Conservation (phyloP, 2,329 filamentous ascomycete species). For the Keithomyces neogunnii region DNA sequence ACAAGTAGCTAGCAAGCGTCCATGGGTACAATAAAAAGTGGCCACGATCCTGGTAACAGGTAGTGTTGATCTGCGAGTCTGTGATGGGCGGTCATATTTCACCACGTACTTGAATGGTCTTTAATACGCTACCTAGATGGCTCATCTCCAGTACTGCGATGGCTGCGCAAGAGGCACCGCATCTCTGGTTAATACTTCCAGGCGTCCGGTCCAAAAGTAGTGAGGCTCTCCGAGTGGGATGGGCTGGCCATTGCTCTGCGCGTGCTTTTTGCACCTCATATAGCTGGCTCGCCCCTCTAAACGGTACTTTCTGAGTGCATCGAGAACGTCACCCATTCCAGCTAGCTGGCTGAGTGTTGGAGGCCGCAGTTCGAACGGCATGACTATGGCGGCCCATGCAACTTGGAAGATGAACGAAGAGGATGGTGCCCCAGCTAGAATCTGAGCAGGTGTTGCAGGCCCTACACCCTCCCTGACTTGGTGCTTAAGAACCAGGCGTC, state of each 20-base stretch:
- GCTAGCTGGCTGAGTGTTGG: slow-evolving; percentile 22
- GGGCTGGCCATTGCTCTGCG: slow-evolving; percentile 5
- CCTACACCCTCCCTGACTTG: slow-evolving; percentile 29
- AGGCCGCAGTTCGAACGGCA: slow-evolving; percentile 20
- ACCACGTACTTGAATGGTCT: too few relatives aligned
- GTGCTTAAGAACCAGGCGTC: slow-evolving; percentile 30
- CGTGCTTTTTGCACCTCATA: slow-evolving; percentile 9
- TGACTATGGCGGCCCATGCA: slow-evolving; percentile 43
- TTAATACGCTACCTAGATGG: too few relatives aligned
- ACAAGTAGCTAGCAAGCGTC: too few relatives aligned
- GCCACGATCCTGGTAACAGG: too few relatives aligned
- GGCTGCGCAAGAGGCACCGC: not conserved
- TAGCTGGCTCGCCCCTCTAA: slow-evolving; percentile 21
- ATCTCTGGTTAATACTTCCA: slow-evolving; percentile 23
- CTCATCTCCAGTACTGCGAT: not conserved
- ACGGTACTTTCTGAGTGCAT: slow-evolving; percentile 32
- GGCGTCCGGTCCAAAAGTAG: slow-evolving; percentile 29
- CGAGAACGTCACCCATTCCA: slow-evolving; percentile 35
- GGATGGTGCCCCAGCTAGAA: slow-evolving; percentile 39
- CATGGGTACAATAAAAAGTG: too few relatives aligned
- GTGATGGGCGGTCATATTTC: too few relatives aligned
- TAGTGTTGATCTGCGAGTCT: too few relatives aligned
- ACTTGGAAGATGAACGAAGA: slow-evolving; percentile 37
- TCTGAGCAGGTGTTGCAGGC: slow-evolving; percentile 40
- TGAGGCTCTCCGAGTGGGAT: slow-evolving; percentile 17